phyloP scores from a whole-genome alignment of 176 grass and related monocot genomes.

The Chrysopogon serrulatus region DNA sequence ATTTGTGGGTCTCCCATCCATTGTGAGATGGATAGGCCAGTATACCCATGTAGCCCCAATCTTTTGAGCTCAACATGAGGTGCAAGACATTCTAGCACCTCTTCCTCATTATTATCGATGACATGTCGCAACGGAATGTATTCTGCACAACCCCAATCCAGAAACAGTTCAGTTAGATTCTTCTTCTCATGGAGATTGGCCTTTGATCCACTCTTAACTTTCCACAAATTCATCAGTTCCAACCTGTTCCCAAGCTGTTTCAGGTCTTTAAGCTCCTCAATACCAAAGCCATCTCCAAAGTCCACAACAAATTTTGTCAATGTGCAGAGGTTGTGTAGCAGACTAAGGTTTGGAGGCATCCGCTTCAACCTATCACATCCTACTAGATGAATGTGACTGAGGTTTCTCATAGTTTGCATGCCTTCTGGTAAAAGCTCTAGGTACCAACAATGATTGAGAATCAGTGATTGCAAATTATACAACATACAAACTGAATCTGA shows the following conservation, averaged over 20 bases:
- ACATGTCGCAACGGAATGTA: background rate
- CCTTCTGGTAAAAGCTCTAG: background rate
- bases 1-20: slow-evolving; percentile 6
- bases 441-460: fast-evolving
- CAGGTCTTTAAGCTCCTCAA: no score
- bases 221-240: no score
- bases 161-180: background rate
- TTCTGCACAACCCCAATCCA: background rate
- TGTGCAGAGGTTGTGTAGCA: no score
- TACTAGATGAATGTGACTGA: no score
- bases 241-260: background rate
- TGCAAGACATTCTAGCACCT: background rate
- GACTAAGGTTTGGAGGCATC: no score
- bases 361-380: no score
- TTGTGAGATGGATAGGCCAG: background rate
- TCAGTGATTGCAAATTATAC: background rate
- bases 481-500: background rate
- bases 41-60: background rate
- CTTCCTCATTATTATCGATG: background rate
- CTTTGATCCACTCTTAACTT: background rate
- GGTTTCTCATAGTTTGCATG: background rate
- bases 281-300: no score
- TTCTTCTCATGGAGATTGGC: slow-evolving; percentile 1
- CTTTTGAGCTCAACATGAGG: background rate
- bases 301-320: no score